phyloP scores from a whole-genome alignment of 2,329 filamentous ascomycete species.

The Aspergillus sp. region DNA sequence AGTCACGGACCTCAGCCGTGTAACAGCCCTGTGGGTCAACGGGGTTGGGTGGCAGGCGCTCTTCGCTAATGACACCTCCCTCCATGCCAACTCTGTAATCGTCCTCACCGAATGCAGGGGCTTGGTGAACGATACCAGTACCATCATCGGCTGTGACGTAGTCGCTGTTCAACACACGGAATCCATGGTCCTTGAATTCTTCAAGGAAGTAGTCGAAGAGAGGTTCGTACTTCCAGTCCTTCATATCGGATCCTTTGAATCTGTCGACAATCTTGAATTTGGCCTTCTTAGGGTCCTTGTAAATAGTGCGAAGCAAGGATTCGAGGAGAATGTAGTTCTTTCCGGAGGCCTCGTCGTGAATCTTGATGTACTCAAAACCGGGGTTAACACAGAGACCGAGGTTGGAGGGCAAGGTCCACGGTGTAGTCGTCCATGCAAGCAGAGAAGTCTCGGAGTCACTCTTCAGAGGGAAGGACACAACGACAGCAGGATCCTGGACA shows the following conservation, averaged over 20 bases:
- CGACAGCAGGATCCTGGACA: constrained; percentile 82
- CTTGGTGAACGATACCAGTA: constrained; percentile 90
- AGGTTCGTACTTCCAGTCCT: constrained; percentile 84
- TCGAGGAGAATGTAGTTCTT: constrained; percentile 85
- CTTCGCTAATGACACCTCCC: constrained; percentile 70
- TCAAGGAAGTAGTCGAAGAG: constrained; percentile 88
- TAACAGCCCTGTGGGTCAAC: constrained; percentile 82
- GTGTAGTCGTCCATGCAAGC: constrained; percentile 86
- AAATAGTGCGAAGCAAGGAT: constrained; percentile 72
- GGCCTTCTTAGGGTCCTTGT: constrained; percentile 94
- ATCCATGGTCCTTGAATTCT: constrained; percentile 78
- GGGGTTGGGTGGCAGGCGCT: constrained; percentile 78
- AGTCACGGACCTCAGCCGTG: constrained; percentile 71
- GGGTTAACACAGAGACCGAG: constrained; percentile 72
- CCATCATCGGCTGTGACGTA: constrained; percentile 89
- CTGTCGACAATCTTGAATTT: constrained; percentile 81
- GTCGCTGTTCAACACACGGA: constrained; percentile 73
- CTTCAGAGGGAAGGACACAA: constrained; percentile 80
- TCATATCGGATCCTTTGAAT: constrained; percentile 76
- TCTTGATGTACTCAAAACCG: constrained; percentile 82
- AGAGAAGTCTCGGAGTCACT: constrained; percentile 71
- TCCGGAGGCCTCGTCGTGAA: constrained; percentile 73
- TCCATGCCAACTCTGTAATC: constrained; percentile 83
- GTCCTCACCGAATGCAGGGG: constrained; percentile 91
- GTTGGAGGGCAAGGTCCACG: constrained; percentile 81